These are phyloP conservation scores for Fragilaria radians DNA, from an alignment of 108 stramenopile species.

Conservation along the genomic window DNA sequence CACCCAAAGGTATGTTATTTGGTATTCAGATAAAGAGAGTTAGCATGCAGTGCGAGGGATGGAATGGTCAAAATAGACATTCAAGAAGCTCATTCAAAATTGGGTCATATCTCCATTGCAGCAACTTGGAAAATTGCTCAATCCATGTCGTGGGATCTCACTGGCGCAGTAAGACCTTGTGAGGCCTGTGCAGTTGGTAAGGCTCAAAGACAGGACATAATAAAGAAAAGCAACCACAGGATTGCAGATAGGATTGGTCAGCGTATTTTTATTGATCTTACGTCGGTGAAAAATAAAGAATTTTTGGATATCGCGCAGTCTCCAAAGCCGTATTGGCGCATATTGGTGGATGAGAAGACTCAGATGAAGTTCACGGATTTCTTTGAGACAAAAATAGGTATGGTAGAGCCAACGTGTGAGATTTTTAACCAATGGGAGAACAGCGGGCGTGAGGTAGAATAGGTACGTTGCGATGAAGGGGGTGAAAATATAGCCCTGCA, in stretches of 20 bases:
- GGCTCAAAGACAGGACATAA: slow-evolving; percentile 16
- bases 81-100: slow-evolving; percentile 14
- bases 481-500: slow-evolving; percentile 10
- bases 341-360: slow-evolving; percentile 14
- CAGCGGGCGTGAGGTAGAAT: slow-evolving; percentile 2
- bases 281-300: no score
- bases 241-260: slow-evolving; percentile 2
- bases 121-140: slow-evolving; percentile 11
- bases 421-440: no score
- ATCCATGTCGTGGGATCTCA: slow-evolving; percentile 12
- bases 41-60: no score
- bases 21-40: no score
- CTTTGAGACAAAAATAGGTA: slow-evolving; percentile 5
- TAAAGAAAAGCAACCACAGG: not conserved
- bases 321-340: not conserved
- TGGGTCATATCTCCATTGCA: slow-evolving; percentile 15
- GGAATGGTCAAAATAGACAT: no score
- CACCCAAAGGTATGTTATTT: no score
- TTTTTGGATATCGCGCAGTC: not conserved
- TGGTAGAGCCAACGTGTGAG: no score
- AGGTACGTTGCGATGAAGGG: slow-evolving; percentile 12
- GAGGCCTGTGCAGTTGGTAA: slow-evolving; percentile 15
- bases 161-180: slow-evolving; percentile 21
- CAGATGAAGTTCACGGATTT: no score
- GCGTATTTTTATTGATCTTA: slow-evolving; percentile 14